phyloP scores from a whole-genome alignment of 192 early-diverging fungal species.

The Mortierella hygrophila region DNA sequence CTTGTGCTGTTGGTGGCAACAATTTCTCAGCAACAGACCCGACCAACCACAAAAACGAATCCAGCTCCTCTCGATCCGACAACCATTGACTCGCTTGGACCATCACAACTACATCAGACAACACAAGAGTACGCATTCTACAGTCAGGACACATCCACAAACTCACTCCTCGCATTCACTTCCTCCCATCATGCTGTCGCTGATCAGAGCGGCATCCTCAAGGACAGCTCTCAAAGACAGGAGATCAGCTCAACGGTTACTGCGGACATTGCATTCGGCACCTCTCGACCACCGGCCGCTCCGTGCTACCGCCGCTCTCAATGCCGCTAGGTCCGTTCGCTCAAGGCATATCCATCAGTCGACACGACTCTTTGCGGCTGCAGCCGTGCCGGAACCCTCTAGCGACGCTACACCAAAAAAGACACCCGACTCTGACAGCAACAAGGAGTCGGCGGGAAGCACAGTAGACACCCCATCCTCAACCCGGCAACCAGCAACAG shows the following conservation, averaged over 20 bases:
- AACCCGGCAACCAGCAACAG: constrained; percentile 3
- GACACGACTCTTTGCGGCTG: neutral
- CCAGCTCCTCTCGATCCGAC: too few relatives aligned
- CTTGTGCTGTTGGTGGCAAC: too few relatives aligned
- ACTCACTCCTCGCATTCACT: neutral
- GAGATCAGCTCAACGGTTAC: neutral
- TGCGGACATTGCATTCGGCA: neutral
- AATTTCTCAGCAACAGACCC: too few relatives aligned
- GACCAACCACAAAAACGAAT: too few relatives aligned
- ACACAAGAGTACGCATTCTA: too few relatives aligned
- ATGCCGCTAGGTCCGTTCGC: neutral
- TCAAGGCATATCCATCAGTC: neutral
- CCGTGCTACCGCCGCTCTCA: neutral
- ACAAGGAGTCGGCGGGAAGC: neutral
- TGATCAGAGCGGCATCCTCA: constrained; percentile 23
- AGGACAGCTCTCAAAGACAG: neutral
- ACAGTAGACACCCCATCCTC: neutral
- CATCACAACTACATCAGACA: neutral
- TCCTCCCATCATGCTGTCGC: constrained; percentile 22
- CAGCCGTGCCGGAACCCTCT: neutral
- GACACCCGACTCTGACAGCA: neutral
- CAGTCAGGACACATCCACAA: neutral
- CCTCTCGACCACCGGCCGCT: neutral
- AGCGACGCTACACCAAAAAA: neutral
- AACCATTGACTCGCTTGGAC: neutral